Percentiles rank a stretch among this genome's conserved stretches.
These are phyloP conservation scores for Solanum chilense DNA, from an alignment of 257 asterid genomes.

Conservation along the genomic window DNA sequence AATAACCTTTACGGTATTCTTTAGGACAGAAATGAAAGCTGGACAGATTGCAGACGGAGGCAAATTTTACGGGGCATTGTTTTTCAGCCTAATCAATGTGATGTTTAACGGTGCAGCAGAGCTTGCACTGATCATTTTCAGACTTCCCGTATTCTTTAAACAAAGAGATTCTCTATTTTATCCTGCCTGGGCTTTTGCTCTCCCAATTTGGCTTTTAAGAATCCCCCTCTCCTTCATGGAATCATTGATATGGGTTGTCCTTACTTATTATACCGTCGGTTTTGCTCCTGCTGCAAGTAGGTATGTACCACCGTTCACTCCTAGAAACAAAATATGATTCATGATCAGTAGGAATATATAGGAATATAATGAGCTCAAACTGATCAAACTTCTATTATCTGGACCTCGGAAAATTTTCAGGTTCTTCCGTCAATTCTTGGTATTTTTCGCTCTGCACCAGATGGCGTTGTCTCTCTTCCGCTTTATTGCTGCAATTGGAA, in stretches of 20 bases:
- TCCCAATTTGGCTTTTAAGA: slow-evolving; percentile 82
- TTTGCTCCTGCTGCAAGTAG: slow-evolving; percentile 82
- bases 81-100: slow-evolving; percentile 73
- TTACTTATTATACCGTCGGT: slow-evolving; percentile 89
- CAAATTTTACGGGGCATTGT: slow-evolving; percentile 80
- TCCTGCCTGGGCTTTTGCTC: slow-evolving; percentile 97
- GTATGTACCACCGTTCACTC: slow-evolving; percentile 20
- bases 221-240: slow-evolving; percentile 82
- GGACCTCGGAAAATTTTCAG: slow-evolving; percentile 24
- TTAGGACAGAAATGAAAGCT: slow-evolving; percentile 70
- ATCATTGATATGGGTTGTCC: slow-evolving; percentile 74
- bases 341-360: background rate
- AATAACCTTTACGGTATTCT: slow-evolving; percentile 76
- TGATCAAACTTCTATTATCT: background rate
- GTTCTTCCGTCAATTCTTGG: slow-evolving; percentile 76
- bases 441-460: slow-evolving; percentile 73
- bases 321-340: background rate
- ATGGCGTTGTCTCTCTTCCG: slow-evolving; percentile 89
- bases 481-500: slow-evolving; percentile 68
- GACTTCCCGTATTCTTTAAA: slow-evolving; percentile 89
- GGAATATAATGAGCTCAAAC: background rate
- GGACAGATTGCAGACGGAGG: slow-evolving; percentile 62
- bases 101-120: slow-evolving; percentile 90
- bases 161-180: slow-evolving; percentile 79
- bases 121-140: slow-evolving; percentile 54